Conservation (phyloP, 768 basidiomycete genomes). For the Mycena capillaripes region DNA sequence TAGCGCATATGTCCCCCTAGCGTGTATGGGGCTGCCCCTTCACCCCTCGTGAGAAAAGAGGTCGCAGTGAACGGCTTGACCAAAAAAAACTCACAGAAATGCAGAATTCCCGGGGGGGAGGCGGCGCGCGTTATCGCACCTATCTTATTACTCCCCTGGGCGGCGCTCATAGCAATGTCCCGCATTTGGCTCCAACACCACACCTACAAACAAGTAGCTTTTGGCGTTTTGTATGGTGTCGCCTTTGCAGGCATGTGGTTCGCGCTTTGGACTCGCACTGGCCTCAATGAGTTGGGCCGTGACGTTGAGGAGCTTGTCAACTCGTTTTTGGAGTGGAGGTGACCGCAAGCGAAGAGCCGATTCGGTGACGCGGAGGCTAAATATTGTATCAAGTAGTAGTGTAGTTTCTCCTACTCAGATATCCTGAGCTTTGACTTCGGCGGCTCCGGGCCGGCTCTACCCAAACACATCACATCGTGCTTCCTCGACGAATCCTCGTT, state of each 20-base stretch:
- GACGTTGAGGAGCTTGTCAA: conserved; percentile 10
- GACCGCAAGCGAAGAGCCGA: background rate
- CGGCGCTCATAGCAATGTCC: conserved; percentile 69
- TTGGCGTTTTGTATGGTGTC: conserved; percentile 69
- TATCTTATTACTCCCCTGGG: conserved; percentile 67
- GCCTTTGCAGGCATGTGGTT: conserved; percentile 71
- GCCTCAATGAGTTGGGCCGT: conserved; percentile 43
- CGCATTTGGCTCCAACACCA: conserved; percentile 85
- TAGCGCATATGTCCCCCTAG: conserved; percentile 70
- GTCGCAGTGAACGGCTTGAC: too few species aligned
- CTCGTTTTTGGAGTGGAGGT: conserved; percentile 28
- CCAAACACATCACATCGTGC: too few species aligned
- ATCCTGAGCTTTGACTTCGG: too few species aligned
- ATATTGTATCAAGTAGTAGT: too few species aligned
- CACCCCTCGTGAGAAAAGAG: too few species aligned
- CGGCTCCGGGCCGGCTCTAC: too few species aligned
- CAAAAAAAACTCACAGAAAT: too few species aligned
- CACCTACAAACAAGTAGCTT: conserved; percentile 77
- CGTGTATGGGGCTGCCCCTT: conserved; percentile 69
- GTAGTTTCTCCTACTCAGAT: too few species aligned
- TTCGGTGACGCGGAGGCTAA: too few species aligned
- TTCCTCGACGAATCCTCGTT: too few species aligned
- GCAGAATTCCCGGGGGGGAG: conserved; percentile 57
- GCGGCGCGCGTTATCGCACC: conserved; percentile 59
- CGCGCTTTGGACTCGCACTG: conserved; percentile 62